phyloP scores from a whole-genome alignment of 495 filamentous ascomycete genomes.

The Penicillium herquei region DNA sequence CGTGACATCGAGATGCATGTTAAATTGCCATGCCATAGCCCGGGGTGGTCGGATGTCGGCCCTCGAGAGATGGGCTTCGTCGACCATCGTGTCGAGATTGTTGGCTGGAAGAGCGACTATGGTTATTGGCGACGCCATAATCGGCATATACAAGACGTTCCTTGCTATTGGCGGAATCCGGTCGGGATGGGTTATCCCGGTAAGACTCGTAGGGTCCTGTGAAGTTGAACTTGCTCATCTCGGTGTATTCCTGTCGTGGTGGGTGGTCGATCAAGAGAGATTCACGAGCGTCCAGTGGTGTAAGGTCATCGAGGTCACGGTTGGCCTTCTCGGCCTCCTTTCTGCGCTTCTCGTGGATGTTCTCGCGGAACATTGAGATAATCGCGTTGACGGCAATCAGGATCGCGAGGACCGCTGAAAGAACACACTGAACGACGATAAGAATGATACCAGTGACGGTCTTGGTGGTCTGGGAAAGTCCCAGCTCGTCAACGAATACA shows the following conservation, averaged over 20 bases:
- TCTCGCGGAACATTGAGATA: slow-evolving; percentile 75
- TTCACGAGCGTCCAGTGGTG: slow-evolving; percentile 85
- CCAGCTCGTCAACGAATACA: slow-evolving; percentile 91
- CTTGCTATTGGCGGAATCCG: slow-evolving; percentile 35
- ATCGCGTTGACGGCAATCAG: slow-evolving; percentile 89
- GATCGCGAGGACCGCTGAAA: slow-evolving; percentile 83
- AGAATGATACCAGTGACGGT: slow-evolving; percentile 87
- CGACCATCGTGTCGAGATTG: slow-evolving; percentile 29
- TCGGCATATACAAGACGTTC: slow-evolving; percentile 42
- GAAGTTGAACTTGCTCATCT: slow-evolving; percentile 51
- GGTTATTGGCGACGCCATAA: slow-evolving; percentile 28
- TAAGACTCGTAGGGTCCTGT: slow-evolving; percentile 45
- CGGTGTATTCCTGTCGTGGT: slow-evolving; percentile 37
- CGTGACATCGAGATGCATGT: slow-evolving; percentile 10
- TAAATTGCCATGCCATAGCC: slow-evolving; percentile 42
- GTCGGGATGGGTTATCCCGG: slow-evolving; percentile 35
- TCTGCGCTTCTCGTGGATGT: slow-evolving; percentile 80
- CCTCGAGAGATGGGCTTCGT: slow-evolving; percentile 32
- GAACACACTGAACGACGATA: slow-evolving; percentile 80
- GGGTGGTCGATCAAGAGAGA: slow-evolving; percentile 71
- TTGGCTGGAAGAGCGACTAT: slow-evolving; percentile 38
- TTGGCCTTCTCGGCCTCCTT: slow-evolving; percentile 87
- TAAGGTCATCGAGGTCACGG: slow-evolving; percentile 81
- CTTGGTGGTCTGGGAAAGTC: slow-evolving; percentile 90
- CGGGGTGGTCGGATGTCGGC: slow-evolving; percentile 38